Percentiles rank a stretch among this genome's conserved stretches.
Evolutionary conservation across 75 land plant species (phyloP).

Genomic region (Azolla pinnata): DNA sequence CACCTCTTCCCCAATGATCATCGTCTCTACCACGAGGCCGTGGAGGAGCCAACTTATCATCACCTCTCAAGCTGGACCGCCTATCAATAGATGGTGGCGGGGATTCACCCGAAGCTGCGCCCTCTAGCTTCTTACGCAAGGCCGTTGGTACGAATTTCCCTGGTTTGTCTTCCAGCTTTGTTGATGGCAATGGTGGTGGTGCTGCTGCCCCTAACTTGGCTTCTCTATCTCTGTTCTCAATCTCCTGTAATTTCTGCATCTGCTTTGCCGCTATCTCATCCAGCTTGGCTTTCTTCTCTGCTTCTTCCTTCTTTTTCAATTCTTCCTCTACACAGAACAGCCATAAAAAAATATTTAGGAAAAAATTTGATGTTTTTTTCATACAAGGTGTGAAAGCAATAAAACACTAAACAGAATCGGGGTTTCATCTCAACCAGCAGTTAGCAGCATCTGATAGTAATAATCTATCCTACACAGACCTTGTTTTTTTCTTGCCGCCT

Average conservation of each 20-base stretch:
- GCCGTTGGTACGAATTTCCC: constrained; percentile 29
- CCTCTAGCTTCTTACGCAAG: constrained; percentile 25
- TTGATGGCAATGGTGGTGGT: constrained; percentile 27
- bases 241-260: constrained; percentile 61
- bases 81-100: constrained; percentile 4
- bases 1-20: constrained; percentile 1
- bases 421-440: background rate
- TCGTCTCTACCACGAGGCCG: background rate
- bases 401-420: background rate
- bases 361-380: too few species aligned
- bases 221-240: constrained; percentile 59
- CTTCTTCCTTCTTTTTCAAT: constrained; percentile 62
- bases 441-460: background rate
- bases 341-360: background rate
- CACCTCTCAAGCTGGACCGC: background rate
- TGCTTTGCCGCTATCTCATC: constrained; percentile 94
- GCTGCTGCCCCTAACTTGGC: too few species aligned
- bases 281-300: constrained; percentile 71
- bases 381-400: too few species aligned
- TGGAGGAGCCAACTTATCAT: background rate
- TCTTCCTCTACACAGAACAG: constrained; percentile 95
- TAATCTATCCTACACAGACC: constrained; percentile 44
- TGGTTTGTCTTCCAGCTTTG: constrained; percentile 16
- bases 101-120: constrained; percentile 2
- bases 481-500: constrained; percentile 79